phyloP scores from a whole-genome alignment of 1,139 yeast genomes.

The Kodamaea fungicola region DNA sequence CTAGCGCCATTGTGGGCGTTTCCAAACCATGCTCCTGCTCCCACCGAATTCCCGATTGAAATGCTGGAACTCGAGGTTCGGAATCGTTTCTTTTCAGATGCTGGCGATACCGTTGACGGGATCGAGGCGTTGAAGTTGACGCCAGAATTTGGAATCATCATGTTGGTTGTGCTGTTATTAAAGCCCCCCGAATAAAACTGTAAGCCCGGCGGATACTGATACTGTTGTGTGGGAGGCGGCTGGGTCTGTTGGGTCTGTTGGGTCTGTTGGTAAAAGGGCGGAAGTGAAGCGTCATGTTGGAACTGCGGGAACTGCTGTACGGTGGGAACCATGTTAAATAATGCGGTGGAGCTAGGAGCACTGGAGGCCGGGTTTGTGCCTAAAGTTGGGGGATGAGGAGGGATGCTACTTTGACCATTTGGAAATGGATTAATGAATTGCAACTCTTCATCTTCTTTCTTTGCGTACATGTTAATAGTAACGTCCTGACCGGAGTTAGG shows the following conservation, averaged over 20 bases:
- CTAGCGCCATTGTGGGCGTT: slow-evolving; percentile 1
- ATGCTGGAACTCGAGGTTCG: slow-evolving; percentile 3
- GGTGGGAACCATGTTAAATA: slow-evolving; percentile 9
- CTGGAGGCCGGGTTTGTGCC: slow-evolving; percentile 3
- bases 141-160: background rate
- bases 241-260: slow-evolving; percentile 5
- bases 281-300: slow-evolving; percentile 5
- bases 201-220: slow-evolving; percentile 9
- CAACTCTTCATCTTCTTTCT: slow-evolving; percentile 8
- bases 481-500: slow-evolving; percentile 8
- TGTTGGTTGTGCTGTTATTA: background rate
- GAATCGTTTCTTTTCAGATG: slow-evolving; percentile 5
- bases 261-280: slow-evolving; percentile 2
- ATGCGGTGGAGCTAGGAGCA: slow-evolving; percentile 6
- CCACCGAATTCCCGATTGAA: background rate
- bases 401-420: slow-evolving; percentile 5
- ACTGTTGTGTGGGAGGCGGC: slow-evolving; percentile 3
- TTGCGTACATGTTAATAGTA: slow-evolving; percentile 7
- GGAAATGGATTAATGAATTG: slow-evolving; percentile 12
- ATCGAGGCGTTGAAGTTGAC: background rate
- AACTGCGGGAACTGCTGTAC: slow-evolving; percentile 7
- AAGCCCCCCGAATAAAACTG: slow-evolving; percentile 4
- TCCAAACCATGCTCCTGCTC: slow-evolving; percentile 1
- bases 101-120: slow-evolving; percentile 1
- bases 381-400: slow-evolving; percentile 1